These are phyloP conservation scores for Pseudonectria buxi DNA, from an alignment of 2,329 filamentous ascomycete genomes.

Conservation along the genomic window DNA sequence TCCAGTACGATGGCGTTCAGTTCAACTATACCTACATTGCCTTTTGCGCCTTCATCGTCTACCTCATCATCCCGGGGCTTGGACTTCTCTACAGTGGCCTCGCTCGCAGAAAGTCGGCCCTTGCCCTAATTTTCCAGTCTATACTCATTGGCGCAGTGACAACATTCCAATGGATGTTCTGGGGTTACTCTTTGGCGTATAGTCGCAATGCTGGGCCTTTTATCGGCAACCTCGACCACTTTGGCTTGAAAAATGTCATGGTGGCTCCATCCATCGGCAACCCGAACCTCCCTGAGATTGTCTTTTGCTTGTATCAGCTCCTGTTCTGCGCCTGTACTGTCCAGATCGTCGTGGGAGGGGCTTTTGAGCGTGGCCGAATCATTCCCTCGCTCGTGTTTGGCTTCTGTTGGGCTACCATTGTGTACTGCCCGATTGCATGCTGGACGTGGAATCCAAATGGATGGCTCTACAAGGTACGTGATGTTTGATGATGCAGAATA, in stretches of 20 bases:
- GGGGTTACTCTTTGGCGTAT: slow-evolving; percentile 37
- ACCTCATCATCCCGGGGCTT: slow-evolving; percentile 9
- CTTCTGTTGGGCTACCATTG: slow-evolving; percentile 56
- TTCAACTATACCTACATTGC: slow-evolving; percentile 11
- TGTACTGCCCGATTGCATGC: slow-evolving; percentile 54
- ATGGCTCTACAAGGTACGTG: slow-evolving; percentile 55
- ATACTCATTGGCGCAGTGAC: slow-evolving; percentile 37
- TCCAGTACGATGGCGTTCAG: slow-evolving; percentile 6
- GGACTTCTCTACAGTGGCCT: slow-evolving; percentile 33
- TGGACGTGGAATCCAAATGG: slow-evolving; percentile 61
- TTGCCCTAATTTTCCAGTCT: slow-evolving; percentile 40
- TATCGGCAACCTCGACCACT: slow-evolving; percentile 28
- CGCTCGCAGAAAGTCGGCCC: slow-evolving; percentile 27
- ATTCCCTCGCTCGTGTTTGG: slow-evolving; percentile 51
- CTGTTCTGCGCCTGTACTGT: slow-evolving; percentile 21
- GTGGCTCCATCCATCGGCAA: slow-evolving; percentile 28
- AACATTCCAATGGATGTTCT: slow-evolving; percentile 40
- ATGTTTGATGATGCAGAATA: slow-evolving; percentile 7
- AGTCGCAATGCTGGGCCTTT: slow-evolving; percentile 26
- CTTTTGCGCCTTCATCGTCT: slow-evolving; percentile 12
- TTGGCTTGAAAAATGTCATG: slow-evolving; percentile 26
- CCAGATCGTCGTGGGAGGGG: slow-evolving; percentile 32
- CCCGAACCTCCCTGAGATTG: slow-evolving; percentile 27
- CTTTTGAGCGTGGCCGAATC: slow-evolving; percentile 30
- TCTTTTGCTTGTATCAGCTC: slow-evolving; percentile 24